These are phyloP conservation scores for Acephala macrosclerotiorum DNA, from an alignment of 2,329 filamentous ascomycete species.

Conservation along the genomic window DNA sequence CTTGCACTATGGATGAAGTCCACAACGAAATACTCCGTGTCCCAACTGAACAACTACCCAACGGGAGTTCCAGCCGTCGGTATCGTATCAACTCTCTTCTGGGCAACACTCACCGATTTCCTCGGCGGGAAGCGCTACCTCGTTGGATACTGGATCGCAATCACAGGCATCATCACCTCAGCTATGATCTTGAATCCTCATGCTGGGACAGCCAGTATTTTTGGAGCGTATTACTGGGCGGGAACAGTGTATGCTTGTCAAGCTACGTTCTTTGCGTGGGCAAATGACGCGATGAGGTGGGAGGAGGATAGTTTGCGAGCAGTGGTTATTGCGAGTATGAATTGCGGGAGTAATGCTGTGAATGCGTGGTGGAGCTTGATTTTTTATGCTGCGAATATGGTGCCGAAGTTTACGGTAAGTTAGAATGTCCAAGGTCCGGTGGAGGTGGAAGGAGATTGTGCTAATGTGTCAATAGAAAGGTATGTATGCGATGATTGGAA, in stretches of 20 bases:
- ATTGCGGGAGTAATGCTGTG: slow-evolving; percentile 70
- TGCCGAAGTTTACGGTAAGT: slow-evolving; percentile 54
- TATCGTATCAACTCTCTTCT: slow-evolving; percentile 66
- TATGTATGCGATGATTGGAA: slow-evolving; percentile 78
- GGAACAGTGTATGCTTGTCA: slow-evolving; percentile 76
- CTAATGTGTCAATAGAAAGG: slow-evolving; percentile 54
- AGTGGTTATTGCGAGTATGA: slow-evolving; percentile 77
- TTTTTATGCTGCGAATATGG: slow-evolving; percentile 72
- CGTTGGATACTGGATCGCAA: slow-evolving; percentile 70
- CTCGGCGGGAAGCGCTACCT: slow-evolving; percentile 68
- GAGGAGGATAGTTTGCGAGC: slow-evolving; percentile 68
- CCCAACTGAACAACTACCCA: slow-evolving; percentile 61
- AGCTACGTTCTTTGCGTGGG: slow-evolving; percentile 79
- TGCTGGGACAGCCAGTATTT: slow-evolving; percentile 57
- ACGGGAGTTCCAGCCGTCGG: slow-evolving; percentile 60
- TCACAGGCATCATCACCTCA: slow-evolving; percentile 69
- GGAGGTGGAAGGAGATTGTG: neutral
- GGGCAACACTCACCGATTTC: slow-evolving; percentile 73
- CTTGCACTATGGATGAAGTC: slow-evolving; percentile 58
- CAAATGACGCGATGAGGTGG: slow-evolving; percentile 70
- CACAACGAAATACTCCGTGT: slow-evolving; percentile 52
- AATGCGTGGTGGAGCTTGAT: slow-evolving; percentile 79
- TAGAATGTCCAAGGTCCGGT: slow-evolving; percentile 10
- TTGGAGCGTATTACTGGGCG: slow-evolving; percentile 76
- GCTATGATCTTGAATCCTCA: slow-evolving; percentile 60